Conservation (phyloP, 139 green algal genomes). For the Pleodorina starrii region DNA sequence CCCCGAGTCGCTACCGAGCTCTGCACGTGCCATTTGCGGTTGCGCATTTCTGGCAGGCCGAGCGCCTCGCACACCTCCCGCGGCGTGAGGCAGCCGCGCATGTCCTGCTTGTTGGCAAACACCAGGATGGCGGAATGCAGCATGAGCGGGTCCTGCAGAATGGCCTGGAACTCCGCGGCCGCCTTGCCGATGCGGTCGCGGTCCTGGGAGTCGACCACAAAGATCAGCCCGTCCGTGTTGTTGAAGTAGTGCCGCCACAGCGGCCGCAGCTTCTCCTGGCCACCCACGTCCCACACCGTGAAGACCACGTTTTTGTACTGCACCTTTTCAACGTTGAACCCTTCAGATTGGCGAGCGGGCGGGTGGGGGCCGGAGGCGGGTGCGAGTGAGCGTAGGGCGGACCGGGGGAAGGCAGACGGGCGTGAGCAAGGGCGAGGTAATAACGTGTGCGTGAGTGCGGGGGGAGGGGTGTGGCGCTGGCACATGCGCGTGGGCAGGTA, state of each 20-base stretch:
- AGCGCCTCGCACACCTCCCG: conserved; percentile 91
- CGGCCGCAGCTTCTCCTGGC: conserved; percentile 92
- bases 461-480: no score
- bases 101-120: conserved; percentile 99
- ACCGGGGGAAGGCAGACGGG: neutral
- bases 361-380: no score
- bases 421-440: no score
- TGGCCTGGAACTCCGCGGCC: conserved; percentile 94
- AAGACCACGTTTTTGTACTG: conserved; percentile 99
- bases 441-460: no score
- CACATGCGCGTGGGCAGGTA: no score
- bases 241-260: conserved; percentile 98
- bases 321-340: conserved; percentile 98
- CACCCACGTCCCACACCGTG: conserved; percentile 96
- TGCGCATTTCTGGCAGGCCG: conserved; percentile 85
- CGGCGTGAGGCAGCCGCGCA: conserved; percentile 79
- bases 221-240: conserved; percentile 98
- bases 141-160: conserved; percentile 90
- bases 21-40: conserved; percentile 95
- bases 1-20: conserved; percentile 94
- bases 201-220: conserved; percentile 99
- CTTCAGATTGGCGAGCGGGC: conserved; percentile 61
- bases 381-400: neutral
- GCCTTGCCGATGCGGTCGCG: conserved; percentile 93
- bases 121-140: conserved; percentile 84